These are phyloP conservation scores for Dioscorea alata DNA, from an alignment of 106 monocot species.

Conservation along the genomic window DNA sequence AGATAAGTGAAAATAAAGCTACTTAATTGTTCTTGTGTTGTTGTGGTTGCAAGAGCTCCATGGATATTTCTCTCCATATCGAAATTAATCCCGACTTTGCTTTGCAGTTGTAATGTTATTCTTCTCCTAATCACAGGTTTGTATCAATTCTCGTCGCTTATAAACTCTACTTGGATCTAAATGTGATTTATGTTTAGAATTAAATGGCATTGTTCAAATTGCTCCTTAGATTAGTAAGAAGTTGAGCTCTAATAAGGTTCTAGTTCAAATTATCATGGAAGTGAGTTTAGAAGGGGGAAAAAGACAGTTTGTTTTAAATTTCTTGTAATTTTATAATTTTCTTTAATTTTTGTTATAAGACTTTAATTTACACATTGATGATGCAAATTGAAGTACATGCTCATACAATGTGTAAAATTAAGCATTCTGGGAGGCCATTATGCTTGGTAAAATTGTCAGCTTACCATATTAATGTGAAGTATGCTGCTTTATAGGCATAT, in stretches of 20 bases:
- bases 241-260: no score
- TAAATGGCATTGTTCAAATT: no score
- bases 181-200: no score
- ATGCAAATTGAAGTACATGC: neutral
- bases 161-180: no score
- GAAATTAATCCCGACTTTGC: conserved; percentile 48
- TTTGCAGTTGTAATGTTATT: conserved; percentile 84
- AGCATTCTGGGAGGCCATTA: neutral
- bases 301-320: neutral
- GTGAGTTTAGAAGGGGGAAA: no score
- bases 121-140: conserved; percentile 86
- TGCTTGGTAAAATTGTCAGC: neutral
- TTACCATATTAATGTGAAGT: neutral
- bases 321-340: neutral
- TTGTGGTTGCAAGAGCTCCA: conserved; percentile 73
- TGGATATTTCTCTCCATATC: conserved; percentile 79
- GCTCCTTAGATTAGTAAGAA: no score
- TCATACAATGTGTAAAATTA: neutral
- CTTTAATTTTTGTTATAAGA: neutral
- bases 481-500: conserved; percentile 43
- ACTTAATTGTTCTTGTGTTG: no score
- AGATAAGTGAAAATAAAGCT: no score
- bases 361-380: neutral
- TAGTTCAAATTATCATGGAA: no score
- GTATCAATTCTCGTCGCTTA: neutral